These are phyloP conservation scores for Aciculosporium take DNA, from an alignment of 2,329 filamentous ascomycete species.

Conservation along the genomic window DNA sequence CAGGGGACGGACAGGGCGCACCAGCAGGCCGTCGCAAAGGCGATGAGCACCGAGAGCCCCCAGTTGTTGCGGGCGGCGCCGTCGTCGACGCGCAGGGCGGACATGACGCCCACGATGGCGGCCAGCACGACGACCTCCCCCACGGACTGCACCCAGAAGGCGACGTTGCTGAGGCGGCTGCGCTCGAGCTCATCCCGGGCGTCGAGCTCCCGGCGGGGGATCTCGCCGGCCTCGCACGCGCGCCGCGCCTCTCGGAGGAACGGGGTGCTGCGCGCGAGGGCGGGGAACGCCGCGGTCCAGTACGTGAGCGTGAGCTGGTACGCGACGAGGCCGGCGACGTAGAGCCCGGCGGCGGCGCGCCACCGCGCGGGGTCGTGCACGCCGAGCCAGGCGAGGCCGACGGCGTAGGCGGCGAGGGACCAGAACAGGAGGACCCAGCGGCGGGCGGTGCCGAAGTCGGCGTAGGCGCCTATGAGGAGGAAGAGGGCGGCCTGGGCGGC, in stretches of 20 bases:
- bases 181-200: constrained; percentile 46
- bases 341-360: constrained; percentile 45
- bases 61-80: constrained; percentile 49
- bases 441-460: constrained; percentile 51
- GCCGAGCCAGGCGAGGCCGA: constrained; percentile 54
- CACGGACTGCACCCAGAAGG: constrained; percentile 49
- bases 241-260: constrained; percentile 19
- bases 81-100: constrained; percentile 43
- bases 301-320: constrained; percentile 56
- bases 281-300: constrained; percentile 46
- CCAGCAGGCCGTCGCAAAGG: constrained; percentile 51
- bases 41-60: constrained; percentile 50
- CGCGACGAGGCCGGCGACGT: constrained; percentile 51
- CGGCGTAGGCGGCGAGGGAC: constrained; percentile 44
- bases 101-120: constrained; percentile 51
- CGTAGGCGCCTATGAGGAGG: constrained; percentile 35
- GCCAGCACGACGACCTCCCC: constrained; percentile 49
- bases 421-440: constrained; percentile 48
- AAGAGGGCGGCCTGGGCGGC: constrained; percentile 48
- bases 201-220: constrained; percentile 46
- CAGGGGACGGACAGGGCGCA: constrained; percentile 49
- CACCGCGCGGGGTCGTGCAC: constrained; percentile 47
- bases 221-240: constrained; percentile 25
- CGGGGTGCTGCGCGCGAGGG: constrained; percentile 22
- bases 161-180: constrained; percentile 47